Percentiles rank a stretch among this genome's conserved stretches.
These are phyloP conservation scores for Trichoderma asperelloides DNA, from an alignment of 495 filamentous ascomycete species.

Conservation along the genomic window DNA sequence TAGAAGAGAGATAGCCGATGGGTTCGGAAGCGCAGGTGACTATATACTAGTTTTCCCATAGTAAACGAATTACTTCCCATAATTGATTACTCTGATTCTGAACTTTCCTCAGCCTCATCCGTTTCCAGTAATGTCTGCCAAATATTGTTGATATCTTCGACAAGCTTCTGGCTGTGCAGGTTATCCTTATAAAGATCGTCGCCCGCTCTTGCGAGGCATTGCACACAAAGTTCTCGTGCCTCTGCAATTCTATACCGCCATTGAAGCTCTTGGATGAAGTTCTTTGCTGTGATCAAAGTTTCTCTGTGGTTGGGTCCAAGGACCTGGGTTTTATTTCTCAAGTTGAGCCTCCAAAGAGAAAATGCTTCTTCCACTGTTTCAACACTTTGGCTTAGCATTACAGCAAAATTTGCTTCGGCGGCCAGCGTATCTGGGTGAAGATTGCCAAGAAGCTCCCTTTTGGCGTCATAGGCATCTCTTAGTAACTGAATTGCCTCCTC, in stretches of 20 bases:
- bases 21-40: too few species aligned
- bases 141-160: too few species aligned
- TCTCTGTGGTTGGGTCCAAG: background rate
- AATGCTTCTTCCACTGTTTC: background rate
- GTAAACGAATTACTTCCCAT: too few species aligned
- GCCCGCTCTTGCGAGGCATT: background rate
- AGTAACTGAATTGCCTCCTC: background rate
- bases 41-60: too few species aligned
- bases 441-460: background rate
- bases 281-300: background rate
- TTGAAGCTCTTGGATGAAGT: background rate
- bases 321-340: background rate
- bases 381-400: background rate
- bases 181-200: too few species aligned
- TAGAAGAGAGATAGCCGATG: too few species aligned
- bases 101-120: too few species aligned
- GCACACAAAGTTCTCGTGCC: background rate
- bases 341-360: background rate
- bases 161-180: too few species aligned
- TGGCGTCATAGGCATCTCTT: background rate
- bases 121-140: too few species aligned
- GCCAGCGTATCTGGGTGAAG: background rate
- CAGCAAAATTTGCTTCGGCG: background rate
- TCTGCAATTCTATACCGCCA: background rate
- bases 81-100: too few species aligned